Evolutionary conservation across 495 filamentous ascomycete species (phyloP), one percentile per base, ranked within the genome.

Genomic region (Tuber aestivum): DNA sequence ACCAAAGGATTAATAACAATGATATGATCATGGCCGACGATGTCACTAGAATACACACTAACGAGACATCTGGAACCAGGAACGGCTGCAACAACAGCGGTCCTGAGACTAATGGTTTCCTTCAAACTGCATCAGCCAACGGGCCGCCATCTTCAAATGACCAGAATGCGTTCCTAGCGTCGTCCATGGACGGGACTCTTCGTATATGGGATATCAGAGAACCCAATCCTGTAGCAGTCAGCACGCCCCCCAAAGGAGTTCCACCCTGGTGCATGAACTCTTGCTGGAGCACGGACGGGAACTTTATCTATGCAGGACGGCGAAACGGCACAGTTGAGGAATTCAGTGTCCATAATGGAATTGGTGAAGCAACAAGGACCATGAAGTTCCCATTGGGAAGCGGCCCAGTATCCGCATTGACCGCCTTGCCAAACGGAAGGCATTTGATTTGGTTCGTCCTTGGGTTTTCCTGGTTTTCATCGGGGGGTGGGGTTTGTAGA

Each of bases 211-310:
- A 99, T 83, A 89, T 94, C 61, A 89, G 95, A 27, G 87, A 91
- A 77, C 89, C 87, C 20, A 88, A 90, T 73, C 91, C 96, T 5
- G 86, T 97, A 20, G 93, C 96, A 41, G 86, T 86, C 23, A 91
- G 92, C 72, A 86, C 87, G 16, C 87, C 85, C 37, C 70, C 74
- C 12, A 79, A 79, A 70, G 91, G 92, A 72, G 90, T 91, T 10
- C 94, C 96, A 4, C 95, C 94, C 14, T 99, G 96, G 96, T 97
- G 94, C 84, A 98, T 97, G 91, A 93, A 91, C 77, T 94, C 93
- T n/a, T 96, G 93, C 84, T 99, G 96, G 95, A 94, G 91, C 76
- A 94, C 94, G 3, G 92, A 97, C 84, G 95, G 95, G 40, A 97
- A 99, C 84, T 94, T 88, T 84, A 94, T 99, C 74, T 99, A 97